Percentiles rank a stretch among this genome's conserved stretches.
These are phyloP conservation scores for Moesziomyces sp. DNA, from an alignment of 1,284 basidiomycete genomes.

Conservation along the genomic window DNA sequence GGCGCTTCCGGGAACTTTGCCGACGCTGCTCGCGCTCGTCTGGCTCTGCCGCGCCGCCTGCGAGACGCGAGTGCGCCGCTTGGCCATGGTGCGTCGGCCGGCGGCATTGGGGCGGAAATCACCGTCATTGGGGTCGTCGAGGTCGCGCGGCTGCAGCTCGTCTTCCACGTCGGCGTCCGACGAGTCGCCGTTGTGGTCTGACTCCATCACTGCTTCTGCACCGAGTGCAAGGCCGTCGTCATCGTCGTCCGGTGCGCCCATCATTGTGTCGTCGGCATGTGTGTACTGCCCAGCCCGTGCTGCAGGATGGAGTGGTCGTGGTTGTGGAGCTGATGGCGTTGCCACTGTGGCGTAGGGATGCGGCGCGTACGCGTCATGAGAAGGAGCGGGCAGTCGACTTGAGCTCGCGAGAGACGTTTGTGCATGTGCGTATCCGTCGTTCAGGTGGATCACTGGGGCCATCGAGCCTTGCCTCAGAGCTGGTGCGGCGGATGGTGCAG, in stretches of 20 bases:
- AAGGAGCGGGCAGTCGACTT: neutral
- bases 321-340: no score
- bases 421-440: neutral
- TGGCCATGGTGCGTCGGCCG: neutral
- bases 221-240: constrained; percentile 29
- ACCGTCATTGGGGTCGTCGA: constrained; percentile 17
- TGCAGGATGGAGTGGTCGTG: neutral
- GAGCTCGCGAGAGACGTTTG: constrained; percentile 6
- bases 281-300: neutral
- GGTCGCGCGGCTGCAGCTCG: neutral
- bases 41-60: neutral
- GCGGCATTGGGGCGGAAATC: constrained; percentile 18
- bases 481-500: neutral
- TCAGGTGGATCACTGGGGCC: neutral
- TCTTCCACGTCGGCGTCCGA: constrained; percentile 23
- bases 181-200: constrained; percentile 14
- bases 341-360: neutral
- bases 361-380: neutral
- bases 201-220: constrained; percentile 31
- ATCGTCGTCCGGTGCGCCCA: neutral
- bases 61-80: constrained; percentile 6
- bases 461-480: neutral
- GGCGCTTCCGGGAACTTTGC: constrained; percentile 22
- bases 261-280: constrained; percentile 1
- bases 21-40: constrained; percentile 10